Percentiles rank a stretch among this genome's conserved stretches.
phyloP scores from a whole-genome alignment of 75 land plant species.

The Azolla pinnata region DNA sequence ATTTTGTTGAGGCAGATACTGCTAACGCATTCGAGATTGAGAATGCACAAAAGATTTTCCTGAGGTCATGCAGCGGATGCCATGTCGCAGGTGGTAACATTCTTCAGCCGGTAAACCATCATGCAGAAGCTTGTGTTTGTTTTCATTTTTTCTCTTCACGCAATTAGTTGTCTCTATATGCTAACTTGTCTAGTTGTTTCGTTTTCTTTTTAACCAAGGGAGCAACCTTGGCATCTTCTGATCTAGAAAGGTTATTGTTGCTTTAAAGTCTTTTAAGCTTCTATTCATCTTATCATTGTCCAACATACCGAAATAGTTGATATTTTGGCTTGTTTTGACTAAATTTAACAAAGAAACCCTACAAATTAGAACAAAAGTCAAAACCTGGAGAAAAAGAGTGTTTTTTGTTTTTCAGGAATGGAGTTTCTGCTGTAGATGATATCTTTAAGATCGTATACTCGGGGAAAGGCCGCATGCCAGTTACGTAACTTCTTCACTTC shows the following conservation, averaged over 20 bases:
- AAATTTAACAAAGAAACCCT: no score
- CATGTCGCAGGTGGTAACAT: slow-evolving; percentile 83
- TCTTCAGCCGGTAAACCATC: slow-evolving; percentile 55
- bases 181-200: not conserved
- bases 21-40: slow-evolving; percentile 15
- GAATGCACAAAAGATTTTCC: slow-evolving; percentile 15
- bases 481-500: slow-evolving; percentile 14
- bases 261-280: not conserved
- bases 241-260: slow-evolving; percentile 14
- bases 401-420: slow-evolving; percentile 43
- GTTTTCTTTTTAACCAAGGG: slow-evolving; percentile 21
- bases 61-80: slow-evolving; percentile 64
- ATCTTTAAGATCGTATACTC: slow-evolving; percentile 55
- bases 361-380: not conserved
- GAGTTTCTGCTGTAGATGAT: slow-evolving; percentile 43
- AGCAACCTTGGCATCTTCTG: slow-evolving; percentile 14
- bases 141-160: not conserved
- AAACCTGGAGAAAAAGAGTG: not conserved
- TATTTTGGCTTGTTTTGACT: not conserved
- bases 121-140: not conserved
- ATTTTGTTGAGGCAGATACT: slow-evolving; percentile 10
- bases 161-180: not conserved
- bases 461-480: slow-evolving; percentile 90
- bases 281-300: not conserved
- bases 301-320: slow-evolving; percentile 1